Base-by-base conservation (phyloP, 1,139 yeast species). In the Meyerozyma smithsonii region DNA sequence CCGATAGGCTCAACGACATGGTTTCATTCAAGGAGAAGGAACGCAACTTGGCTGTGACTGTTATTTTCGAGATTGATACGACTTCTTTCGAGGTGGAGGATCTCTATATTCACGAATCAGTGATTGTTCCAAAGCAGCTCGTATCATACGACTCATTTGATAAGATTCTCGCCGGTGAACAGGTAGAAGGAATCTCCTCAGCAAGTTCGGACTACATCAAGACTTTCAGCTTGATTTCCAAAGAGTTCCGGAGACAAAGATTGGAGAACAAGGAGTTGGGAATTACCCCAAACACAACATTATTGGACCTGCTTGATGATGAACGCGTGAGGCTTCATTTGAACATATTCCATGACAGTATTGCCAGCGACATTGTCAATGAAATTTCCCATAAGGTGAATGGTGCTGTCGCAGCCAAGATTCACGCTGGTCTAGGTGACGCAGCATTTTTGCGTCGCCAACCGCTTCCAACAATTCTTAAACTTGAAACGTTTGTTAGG, bases 371-470 rank as follows among this genome's bases (percentile, higher is more conserved):
- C 42, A 70, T 88, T 38, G 66, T 89, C 36, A 77, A 80, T 39
- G 97, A 92, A 61, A 73, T 92, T 35, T 76, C 83, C 47, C 82
- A 84, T 53, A 87, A 84, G 57, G 95, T 85, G 5, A 90, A 92
- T 61, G 70, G 80, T 35, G 89, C 95, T 1, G 81, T 92, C 45
- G 98, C 97, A 0, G 87, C 88, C 44, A 81, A 77, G 52, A 67
- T 84, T 16, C 84, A 84, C 54, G 81, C 92, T 3, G 79, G 76
- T 4, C 66, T 89, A 38, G 96, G 97, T 1, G 89, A 85, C 47
- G 64, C 70, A 39, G 89, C 97, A 0, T 76, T 92, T 40, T 74
- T 92, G 54, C 84, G 97, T 61, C 86, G 95, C 58, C 96, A 90
- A 49, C 74, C 88, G 5, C 78, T 84, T 48, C 97, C 98, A 26